Evolutionary conservation across 164 flowering plant species (phyloP).

Genomic region (Vitis rupestris): DNA sequence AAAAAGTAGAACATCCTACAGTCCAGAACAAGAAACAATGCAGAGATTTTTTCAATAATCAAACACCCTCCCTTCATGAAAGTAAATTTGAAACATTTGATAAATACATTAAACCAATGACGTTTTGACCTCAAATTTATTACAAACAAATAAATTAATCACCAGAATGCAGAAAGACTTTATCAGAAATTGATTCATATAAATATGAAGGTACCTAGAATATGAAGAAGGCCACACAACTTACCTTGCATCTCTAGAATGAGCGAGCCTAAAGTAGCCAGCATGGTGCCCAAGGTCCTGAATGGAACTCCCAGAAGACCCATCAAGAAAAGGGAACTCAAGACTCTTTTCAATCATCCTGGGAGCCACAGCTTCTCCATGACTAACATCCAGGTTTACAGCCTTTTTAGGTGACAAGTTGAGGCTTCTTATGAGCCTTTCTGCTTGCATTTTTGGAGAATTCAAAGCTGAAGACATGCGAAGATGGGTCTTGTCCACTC

Average conservation of each 20-base stretch:
- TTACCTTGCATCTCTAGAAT: slow-evolving; percentile 37
- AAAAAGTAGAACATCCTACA: slow-evolving; percentile 90
- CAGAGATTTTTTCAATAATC: too few relatives aligned
- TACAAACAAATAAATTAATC: too few relatives aligned
- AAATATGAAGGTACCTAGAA: not conserved
- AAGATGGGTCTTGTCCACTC: slow-evolving; percentile 1
- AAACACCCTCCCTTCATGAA: too few relatives aligned
- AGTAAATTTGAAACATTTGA: too few relatives aligned
- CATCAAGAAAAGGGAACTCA: slow-evolving; percentile 7
- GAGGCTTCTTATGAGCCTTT: slow-evolving; percentile 14
- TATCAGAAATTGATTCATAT: too few relatives aligned
- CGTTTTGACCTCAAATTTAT: too few relatives aligned
- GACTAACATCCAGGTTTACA: slow-evolving; percentile 12
- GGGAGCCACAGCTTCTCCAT: not conserved
- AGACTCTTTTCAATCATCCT: slow-evolving; percentile 30
- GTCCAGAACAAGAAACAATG: not conserved
- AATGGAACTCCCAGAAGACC: slow-evolving; percentile 26
- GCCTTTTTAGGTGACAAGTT: slow-evolving; percentile 19
- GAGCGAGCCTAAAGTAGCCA: slow-evolving; percentile 39
- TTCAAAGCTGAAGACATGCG: slow-evolving; percentile 8
- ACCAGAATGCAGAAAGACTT: too few relatives aligned
- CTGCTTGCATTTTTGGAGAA: slow-evolving; percentile 22
- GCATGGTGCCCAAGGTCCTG: slow-evolving; percentile 47
- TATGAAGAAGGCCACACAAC: not conserved
- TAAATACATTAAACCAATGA: too few relatives aligned